Base-by-base conservation (phyloP, 2,329 filamentous ascomycete species). In the Colletotrichum sp. region DNA sequence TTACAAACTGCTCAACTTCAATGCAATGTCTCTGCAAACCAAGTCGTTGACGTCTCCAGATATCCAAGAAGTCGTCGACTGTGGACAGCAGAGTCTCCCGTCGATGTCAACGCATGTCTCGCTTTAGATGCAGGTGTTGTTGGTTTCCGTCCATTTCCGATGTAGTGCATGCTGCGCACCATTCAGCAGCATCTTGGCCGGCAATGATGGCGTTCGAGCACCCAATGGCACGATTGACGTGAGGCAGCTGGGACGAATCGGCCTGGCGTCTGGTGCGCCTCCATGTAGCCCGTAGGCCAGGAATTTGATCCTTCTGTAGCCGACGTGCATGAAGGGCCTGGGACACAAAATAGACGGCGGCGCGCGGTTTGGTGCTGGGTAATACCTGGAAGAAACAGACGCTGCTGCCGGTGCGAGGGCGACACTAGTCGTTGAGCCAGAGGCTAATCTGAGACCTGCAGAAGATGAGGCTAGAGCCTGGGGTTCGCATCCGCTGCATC, bases 381-480 rank as follows among this genome's bases (percentile, higher is more conserved):
- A 49, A 32, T 36, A 32, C 70, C 59, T 68, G 59, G 73, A 30
- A 57, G 30, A 32, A 8, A 36, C 52, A 62, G 72, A 15, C 67
- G 57, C 66, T 74, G 59, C 16, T 44, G 34, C 60, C 52, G 36
- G 62, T 66, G 59, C 36, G 55, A 75, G 63, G 24, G 62, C 39
- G 74, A 59, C 70, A 69, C 36, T 62, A 65, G 34, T 49, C 59
- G 64, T 44, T 28, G 30, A 65, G 36, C 59, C 16, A 52, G 64
- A 76, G 64, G 70, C 64, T 68, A 60, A 73, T 76, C 63, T 69
- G 32, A 68, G 64, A 73, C 70, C 30, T 69, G 74, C 59, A 73
- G 63, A 75, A 34, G 28, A 26, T 18, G 70, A 76, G 36, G 62
- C 72, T 62, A 75, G 49, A 68, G 59, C 21, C 32, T 30, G 69